Conservation (phyloP, 2,329 filamentous ascomycete genomes). For the Ceratocystis lukuohia region DNA sequence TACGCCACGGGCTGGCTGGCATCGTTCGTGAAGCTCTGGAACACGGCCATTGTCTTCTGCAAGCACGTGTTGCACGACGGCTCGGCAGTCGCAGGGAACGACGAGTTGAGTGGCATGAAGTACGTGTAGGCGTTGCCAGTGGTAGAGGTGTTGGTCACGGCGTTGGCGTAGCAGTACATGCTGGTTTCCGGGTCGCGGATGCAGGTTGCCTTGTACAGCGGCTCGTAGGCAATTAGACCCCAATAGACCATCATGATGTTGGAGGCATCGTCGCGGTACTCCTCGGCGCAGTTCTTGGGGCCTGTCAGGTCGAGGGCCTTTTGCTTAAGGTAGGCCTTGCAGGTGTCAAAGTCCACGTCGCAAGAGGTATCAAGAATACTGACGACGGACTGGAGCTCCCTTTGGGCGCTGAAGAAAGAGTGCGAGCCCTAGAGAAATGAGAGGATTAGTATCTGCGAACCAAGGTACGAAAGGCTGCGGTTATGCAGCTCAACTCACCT, state of each 20-base stretch:
- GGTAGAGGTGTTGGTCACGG: slow-evolving; percentile 60
- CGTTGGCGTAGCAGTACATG: slow-evolving; percentile 71
- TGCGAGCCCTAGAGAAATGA: slow-evolving; percentile 50
- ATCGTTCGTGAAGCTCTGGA: slow-evolving; percentile 54
- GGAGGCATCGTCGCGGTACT: slow-evolving; percentile 54
- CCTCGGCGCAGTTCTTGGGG: slow-evolving; percentile 53
- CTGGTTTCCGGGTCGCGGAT: slow-evolving; percentile 51
- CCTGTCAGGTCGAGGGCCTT: slow-evolving; percentile 53
- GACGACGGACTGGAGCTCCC: slow-evolving; percentile 57
- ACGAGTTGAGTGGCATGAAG: slow-evolving; percentile 65
- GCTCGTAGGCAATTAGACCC: slow-evolving; percentile 63
- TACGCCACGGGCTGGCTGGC: slow-evolving; percentile 50
- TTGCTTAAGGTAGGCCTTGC: slow-evolving; percentile 48
- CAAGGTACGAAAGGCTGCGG: neutral
- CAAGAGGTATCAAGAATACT: slow-evolving; percentile 70
- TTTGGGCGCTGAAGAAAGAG: slow-evolving; percentile 68
- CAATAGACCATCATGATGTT: slow-evolving; percentile 61
- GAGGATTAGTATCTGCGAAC: slow-evolving; percentile 20
- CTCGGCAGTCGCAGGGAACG: slow-evolving; percentile 50
- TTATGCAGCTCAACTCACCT: slow-evolving; percentile 36
- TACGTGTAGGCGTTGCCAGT: slow-evolving; percentile 69
- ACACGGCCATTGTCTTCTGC: slow-evolving; percentile 69
- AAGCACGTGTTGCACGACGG: slow-evolving; percentile 68
- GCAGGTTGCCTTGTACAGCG: slow-evolving; percentile 70
- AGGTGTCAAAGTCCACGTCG: slow-evolving; percentile 49